Evolutionary conservation across 495 filamentous ascomycete species (phyloP), one percentile per base, ranked within the genome.

Genomic region (Trichoderma parareesei): DNA sequence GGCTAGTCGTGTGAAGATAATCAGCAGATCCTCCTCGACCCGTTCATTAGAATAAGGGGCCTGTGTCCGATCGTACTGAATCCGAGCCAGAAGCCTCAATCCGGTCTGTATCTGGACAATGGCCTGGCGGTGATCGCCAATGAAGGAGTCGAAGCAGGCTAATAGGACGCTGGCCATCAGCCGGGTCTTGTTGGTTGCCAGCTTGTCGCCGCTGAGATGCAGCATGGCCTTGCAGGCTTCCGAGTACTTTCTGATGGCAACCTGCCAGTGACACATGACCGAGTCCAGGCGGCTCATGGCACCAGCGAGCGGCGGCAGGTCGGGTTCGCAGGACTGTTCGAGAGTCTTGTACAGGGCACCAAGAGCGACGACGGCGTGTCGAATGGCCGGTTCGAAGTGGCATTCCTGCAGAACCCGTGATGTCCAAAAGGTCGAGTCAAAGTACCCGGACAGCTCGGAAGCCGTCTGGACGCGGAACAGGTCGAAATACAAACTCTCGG

Each of bases 291-390:
- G 68, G 40, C 76, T 71, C 1, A 62, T 18, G n/a, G 71, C 63
- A 6, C 69, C 71, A 42, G 69, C 66, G 11, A 76, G 79, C 3
- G 79, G 78, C n/a, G 69, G 64, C 0, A 74, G 75, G 18, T 78
- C 78, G n/a, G 81, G 76, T 69, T 83, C 78, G 66, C 77, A 74
- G 62, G 78, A 72, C 72, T 80, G 79, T 72, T 82, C 78, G 55
- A 87, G 73, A 3, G 82, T 84, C 68, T 87, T 84, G 65, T 88
- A 88, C 35, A 88, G 73, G 2, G 85, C 83, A 60, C 84, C 84
- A 37, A 90, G 73, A 46, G 86, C 87, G 14, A 88, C 78, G 1
- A 88, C 80, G 8, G 87, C 85, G 71, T 90, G 86, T 33, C 84
- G 79, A 53, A 90, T 84, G 5, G 83, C 78, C 4, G 87, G 77